A percentile compares a stretch with the other conserved stretches of the same genome.
phyloP scores from a whole-genome alignment of 75 land plant species.

The Cupressus sempervirens region DNA sequence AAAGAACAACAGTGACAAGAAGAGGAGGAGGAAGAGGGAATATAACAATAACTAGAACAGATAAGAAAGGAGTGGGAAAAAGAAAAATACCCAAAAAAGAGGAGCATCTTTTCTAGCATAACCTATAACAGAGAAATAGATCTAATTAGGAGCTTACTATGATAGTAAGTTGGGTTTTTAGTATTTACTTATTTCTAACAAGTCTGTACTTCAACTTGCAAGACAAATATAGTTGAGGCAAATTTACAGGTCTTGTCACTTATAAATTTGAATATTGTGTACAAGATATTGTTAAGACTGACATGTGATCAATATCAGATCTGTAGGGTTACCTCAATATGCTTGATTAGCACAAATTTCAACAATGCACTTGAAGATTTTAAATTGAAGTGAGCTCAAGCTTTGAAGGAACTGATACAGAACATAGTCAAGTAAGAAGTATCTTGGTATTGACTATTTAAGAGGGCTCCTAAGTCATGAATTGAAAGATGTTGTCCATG shows the following conservation, averaged over 20 bases:
- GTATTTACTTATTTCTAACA: conserved; percentile 2
- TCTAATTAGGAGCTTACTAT: neutral
- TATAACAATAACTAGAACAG: too few relatives aligned
- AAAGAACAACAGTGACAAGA: too few relatives aligned
- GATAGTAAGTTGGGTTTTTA: neutral
- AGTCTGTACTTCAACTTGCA: conserved; percentile 22
- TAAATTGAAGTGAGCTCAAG: neutral
- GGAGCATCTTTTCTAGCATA: too few relatives aligned
- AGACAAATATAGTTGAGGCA: conserved; percentile 93
- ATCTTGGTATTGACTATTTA: neutral
- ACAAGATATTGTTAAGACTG: conserved; percentile 61
- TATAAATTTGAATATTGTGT: conserved; percentile 64
- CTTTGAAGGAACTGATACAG: neutral
- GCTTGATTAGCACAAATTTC: conserved; percentile 29
- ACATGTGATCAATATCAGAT: conserved; percentile 46
- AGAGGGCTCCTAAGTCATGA: neutral
- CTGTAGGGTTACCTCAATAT: conserved; percentile 72
- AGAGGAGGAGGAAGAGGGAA: too few relatives aligned
- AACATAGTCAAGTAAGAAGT: neutral
- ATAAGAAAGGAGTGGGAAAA: too few relatives aligned
- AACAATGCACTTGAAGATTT: neutral
- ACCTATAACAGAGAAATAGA: neutral
- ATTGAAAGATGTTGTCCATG: neutral
- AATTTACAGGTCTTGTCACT: conserved; percentile 65
- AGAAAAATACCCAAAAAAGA: too few relatives aligned